Conservation (phyloP, 169 alveolate genomes). For the Fabrea salina region DNA sequence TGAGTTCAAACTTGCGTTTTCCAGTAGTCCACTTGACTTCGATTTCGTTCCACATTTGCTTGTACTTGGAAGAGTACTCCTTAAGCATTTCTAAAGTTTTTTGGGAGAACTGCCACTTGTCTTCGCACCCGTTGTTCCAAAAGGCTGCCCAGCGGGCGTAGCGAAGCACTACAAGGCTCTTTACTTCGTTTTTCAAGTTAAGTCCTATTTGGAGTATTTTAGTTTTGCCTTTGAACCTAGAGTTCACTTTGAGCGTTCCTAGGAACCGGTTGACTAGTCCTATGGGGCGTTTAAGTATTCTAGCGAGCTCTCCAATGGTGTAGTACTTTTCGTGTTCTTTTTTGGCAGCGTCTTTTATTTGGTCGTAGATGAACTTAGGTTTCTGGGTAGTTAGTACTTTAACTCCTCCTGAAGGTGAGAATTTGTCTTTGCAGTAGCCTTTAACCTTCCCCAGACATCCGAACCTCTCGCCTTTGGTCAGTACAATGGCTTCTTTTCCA, state of each 20-base stretch:
- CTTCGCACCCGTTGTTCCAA: not conserved
- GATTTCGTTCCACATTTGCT: constrained; percentile 1
- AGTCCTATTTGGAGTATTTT: constrained; percentile 22
- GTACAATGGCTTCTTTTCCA: not conserved
- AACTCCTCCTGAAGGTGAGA: not conserved
- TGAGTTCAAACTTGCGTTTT: not conserved
- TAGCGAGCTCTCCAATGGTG: not conserved
- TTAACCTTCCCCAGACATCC: constrained; percentile 2
- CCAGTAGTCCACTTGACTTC: not conserved
- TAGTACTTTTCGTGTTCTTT: not conserved
- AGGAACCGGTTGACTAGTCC: not conserved
- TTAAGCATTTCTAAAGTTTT: not conserved
- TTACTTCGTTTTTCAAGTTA: not conserved
- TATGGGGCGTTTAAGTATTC: not conserved
- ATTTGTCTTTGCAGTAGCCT: not conserved
- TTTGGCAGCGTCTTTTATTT: not conserved
- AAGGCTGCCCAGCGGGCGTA: constrained; percentile 20
- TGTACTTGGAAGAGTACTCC: not conserved
- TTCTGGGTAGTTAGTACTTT: not conserved
- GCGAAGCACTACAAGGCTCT: not conserved
- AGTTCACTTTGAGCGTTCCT: constrained; percentile 15
- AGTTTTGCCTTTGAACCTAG: not conserved
- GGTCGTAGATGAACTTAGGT: not conserved
- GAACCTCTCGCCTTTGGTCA: not conserved
- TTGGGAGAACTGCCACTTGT: not conserved